phyloP scores from a whole-genome alignment of 306 rosid genomes.

The Aeschynomene evenia region DNA sequence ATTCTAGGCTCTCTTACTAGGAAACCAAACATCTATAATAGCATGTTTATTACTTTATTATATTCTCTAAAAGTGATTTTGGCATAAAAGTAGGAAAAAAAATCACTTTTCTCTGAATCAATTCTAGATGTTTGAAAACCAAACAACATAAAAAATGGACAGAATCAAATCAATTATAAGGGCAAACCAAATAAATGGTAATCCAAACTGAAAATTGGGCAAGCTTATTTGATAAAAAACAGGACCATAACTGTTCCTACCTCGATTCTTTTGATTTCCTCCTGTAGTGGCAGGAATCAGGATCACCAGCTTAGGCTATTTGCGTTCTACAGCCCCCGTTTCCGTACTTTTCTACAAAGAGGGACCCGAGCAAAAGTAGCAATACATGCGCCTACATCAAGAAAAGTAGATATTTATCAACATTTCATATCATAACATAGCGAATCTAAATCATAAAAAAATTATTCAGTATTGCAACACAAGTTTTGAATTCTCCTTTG shows the following conservation, averaged over 20 bases:
- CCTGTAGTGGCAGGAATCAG: background rate
- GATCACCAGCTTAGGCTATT: background rate
- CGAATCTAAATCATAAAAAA: conserved; percentile 11
- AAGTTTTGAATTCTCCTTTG: conserved; percentile 41
- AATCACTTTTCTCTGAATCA: too few relatives aligned
- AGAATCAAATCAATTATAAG: too few relatives aligned
- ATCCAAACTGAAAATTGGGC: too few relatives aligned
- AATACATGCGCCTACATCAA: conserved; percentile 30
- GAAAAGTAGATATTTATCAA: conserved; percentile 28
- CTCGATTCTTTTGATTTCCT: background rate
- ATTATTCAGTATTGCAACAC: conserved; percentile 30
- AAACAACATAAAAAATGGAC: too few relatives aligned
- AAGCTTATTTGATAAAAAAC: too few relatives aligned
- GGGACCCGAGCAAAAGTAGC: background rate
- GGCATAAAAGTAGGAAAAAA: too few relatives aligned
- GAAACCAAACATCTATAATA: too few relatives aligned
- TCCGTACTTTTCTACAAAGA: conserved; percentile 19
- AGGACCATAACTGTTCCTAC: conserved; percentile 15
- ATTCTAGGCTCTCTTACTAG: too few relatives aligned
- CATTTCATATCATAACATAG: conserved; percentile 19
- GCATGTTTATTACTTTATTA: too few relatives aligned
- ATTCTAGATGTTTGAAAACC: too few relatives aligned
- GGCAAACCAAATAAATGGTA: too few relatives aligned
- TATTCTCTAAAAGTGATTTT: too few relatives aligned
- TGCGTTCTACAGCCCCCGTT: background rate